Percentiles rank a stretch among this genome's conserved stretches.
Conservation (phyloP, 805 yeast genomes). For the Saccharomycopsis oosterbeekiorum region DNA sequence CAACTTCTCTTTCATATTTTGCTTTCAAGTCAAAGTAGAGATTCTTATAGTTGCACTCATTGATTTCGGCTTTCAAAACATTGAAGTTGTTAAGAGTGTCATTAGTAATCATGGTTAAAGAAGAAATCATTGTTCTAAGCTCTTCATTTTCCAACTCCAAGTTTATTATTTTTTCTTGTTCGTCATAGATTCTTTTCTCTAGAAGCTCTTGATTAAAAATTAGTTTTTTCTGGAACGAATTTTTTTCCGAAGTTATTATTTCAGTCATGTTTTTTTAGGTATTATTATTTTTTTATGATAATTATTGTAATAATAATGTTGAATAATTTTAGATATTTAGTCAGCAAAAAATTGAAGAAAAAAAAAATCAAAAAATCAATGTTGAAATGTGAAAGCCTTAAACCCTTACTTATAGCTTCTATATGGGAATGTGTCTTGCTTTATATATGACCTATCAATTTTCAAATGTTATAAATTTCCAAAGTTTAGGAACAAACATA, state of each 20-base stretch:
- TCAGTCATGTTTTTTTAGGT: not conserved
- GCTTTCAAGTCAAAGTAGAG: not conserved
- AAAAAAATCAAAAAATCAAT: not conserved
- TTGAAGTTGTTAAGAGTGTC: constrained; percentile 1
- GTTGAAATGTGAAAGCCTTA: not conserved
- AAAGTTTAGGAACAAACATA: not conserved
- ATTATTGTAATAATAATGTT: not conserved
- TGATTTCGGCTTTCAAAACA: not conserved
- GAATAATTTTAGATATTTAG: not conserved
- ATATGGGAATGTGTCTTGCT: not conserved
- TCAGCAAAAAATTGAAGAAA: not conserved
- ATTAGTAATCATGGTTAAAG: not conserved
- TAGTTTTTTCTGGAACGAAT: not conserved
- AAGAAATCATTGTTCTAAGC: not conserved
- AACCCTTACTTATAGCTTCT: not conserved
- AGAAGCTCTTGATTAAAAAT: not conserved
- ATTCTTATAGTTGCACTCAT: not conserved
- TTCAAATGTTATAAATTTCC: not conserved
- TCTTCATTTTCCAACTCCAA: constrained; percentile 7
- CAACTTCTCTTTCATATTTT: constrained; percentile 2
- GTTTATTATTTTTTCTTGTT: constrained; percentile 2
- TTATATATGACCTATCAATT: not conserved
- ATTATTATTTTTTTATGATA: not conserved
- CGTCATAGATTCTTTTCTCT: not conserved
- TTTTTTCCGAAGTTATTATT: not conserved